Conservation (phyloP, 345 rosid genomes). For the Eucalyptus grandis region DNA sequence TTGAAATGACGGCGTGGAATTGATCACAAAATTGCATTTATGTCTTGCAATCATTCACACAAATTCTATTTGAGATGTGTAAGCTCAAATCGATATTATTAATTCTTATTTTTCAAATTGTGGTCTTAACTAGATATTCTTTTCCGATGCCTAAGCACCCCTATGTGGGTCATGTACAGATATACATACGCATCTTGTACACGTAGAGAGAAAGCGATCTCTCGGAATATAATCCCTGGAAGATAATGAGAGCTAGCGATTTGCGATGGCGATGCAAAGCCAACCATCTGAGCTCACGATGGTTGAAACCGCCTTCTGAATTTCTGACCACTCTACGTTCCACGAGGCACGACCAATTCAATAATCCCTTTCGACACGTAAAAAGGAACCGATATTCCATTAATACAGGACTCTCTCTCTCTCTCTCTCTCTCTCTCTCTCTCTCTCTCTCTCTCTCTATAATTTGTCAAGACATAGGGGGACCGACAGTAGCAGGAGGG, state of each 20-base stretch:
- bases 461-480: neutral
- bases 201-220: neutral
- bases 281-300: neutral
- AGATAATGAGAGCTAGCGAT: neutral
- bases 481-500: neutral
- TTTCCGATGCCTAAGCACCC: neutral
- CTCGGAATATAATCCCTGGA: neutral
- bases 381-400: neutral
- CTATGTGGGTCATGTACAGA: neutral
- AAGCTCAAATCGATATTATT: neutral
- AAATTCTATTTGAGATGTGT: neutral
- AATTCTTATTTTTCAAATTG: neutral
- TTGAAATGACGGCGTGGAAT: neutral
- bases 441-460: neutral
- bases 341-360: neutral
- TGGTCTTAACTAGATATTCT: neutral
- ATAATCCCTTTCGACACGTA: neutral
- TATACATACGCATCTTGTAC: neutral
- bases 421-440: neutral
- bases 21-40: neutral
- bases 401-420: neutral
- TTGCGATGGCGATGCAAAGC: neutral
- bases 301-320: neutral
- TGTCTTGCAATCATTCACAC: no score
- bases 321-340: neutral